A percentile compares a stretch with the other conserved stretches of the same genome.
Evolutionary conservation across 148 eudicot species (phyloP).

Genomic region (Silene uniflora): DNA sequence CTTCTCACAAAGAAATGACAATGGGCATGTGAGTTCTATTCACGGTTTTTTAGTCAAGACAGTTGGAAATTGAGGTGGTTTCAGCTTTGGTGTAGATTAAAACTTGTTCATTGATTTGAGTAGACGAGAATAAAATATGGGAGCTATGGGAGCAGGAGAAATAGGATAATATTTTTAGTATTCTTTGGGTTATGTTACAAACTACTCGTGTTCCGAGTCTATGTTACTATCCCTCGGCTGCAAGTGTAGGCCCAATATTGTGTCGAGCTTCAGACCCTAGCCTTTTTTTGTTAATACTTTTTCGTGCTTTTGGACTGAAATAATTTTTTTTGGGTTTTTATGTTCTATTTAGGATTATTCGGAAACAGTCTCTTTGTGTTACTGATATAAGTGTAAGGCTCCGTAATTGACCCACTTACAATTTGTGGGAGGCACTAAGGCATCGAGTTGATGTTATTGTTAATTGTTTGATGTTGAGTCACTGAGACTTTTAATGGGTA

Average conservation of each 20-base stretch:
- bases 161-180: neutral
- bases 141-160: neutral
- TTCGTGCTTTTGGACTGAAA: neutral
- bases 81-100: neutral
- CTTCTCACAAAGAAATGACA: neutral
- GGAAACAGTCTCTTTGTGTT: no score
- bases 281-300: no score
- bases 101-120: neutral
- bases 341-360: constrained; percentile 10
- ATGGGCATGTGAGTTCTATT: neutral
- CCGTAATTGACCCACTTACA: no score
- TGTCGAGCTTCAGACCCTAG: neutral
- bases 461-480: constrained; percentile 12
- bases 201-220: neutral
- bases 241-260: neutral
- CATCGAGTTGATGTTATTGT: no score
- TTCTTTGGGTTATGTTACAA: constrained; percentile 8
- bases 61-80: neutral
- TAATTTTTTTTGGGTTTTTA: no score
- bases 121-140: neutral
- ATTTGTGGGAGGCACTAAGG: no score
- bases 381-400: no score
- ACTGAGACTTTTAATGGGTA: neutral
- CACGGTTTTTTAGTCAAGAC: neutral
- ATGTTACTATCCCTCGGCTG: neutral